Evolutionary conservation across 106 monocot species (phyloP).

Genomic region (Acorus calamus): DNA sequence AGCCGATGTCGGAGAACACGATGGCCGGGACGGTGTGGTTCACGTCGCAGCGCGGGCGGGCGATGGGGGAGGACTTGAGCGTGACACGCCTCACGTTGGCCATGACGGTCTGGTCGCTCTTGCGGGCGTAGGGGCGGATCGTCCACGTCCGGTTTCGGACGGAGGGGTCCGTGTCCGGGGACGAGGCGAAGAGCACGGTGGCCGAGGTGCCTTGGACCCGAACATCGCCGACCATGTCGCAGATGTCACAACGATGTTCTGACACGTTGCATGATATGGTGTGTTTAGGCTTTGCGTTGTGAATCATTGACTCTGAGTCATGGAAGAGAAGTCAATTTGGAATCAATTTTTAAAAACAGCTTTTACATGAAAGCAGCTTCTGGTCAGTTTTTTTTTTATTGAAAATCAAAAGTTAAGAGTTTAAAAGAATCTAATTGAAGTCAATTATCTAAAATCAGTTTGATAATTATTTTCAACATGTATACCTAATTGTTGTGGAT

Average conservation of each 20-base stretch:
- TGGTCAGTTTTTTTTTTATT: too few relatives aligned
- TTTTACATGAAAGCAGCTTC: too few relatives aligned
- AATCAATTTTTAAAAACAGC: too few relatives aligned
- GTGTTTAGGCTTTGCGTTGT: too few relatives aligned
- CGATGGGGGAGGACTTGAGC: neutral
- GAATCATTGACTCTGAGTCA: too few relatives aligned
- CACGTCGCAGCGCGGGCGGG: slow-evolving; percentile 13
- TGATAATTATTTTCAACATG: too few relatives aligned
- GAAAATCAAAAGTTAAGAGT: too few relatives aligned
- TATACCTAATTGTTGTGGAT: too few relatives aligned
- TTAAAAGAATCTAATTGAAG: too few relatives aligned
- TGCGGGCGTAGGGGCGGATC: slow-evolving; percentile 15
- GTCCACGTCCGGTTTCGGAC: slow-evolving; percentile 3
- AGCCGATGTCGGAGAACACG: slow-evolving; percentile 39
- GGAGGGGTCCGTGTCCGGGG: neutral
- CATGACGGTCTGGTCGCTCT: slow-evolving; percentile 1
- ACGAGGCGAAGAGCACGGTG: slow-evolving; percentile 6
- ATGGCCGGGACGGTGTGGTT: slow-evolving; percentile 31
- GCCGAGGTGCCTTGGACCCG: slow-evolving; percentile 17
- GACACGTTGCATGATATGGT: neutral
- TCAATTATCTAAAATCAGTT: too few relatives aligned
- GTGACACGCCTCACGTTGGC: neutral
- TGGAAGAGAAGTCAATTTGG: too few relatives aligned
- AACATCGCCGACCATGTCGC: slow-evolving; percentile 20
- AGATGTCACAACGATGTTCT: slow-evolving; percentile 8